These are phyloP conservation scores for Tetrahymena borealis DNA, from an alignment of 73 alveolate species.

Conservation along the genomic window DNA sequence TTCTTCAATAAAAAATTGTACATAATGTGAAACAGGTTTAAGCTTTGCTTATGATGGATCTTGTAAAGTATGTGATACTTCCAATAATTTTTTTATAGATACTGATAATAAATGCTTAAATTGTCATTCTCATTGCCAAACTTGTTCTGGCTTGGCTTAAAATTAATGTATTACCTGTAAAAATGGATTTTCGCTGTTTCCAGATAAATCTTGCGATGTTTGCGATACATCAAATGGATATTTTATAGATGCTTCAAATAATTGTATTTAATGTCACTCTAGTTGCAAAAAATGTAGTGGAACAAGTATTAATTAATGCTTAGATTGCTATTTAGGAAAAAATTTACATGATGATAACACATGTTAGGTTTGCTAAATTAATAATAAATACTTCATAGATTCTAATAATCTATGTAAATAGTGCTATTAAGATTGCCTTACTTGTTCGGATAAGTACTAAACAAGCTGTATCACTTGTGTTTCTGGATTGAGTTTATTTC, in stretches of 20 bases:
- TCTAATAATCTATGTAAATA: no score
- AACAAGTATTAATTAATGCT: no score
- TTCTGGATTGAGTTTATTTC: no score
- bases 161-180: not conserved
- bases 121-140: not conserved
- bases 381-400: no score
- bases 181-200: not conserved
- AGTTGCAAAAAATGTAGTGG: not conserved
- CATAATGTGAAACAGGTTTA: not conserved
- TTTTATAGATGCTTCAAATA: not conserved
- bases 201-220: not conserved
- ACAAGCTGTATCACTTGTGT: no score
- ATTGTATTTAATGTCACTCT: not conserved
- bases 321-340: no score
- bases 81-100: not conserved
- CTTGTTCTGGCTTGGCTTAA: not conserved
- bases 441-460: no score
- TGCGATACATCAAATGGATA: not conserved
- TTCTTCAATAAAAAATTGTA: not conserved
- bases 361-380: no score
- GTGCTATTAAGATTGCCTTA: no score
- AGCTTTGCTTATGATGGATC: not conserved
- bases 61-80: not conserved
- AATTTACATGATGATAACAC: no score
- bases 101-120: not conserved